These are phyloP conservation scores for Saccharum spontaneum DNA, from an alignment of 176 grass and related monocot species.

Conservation along the genomic window DNA sequence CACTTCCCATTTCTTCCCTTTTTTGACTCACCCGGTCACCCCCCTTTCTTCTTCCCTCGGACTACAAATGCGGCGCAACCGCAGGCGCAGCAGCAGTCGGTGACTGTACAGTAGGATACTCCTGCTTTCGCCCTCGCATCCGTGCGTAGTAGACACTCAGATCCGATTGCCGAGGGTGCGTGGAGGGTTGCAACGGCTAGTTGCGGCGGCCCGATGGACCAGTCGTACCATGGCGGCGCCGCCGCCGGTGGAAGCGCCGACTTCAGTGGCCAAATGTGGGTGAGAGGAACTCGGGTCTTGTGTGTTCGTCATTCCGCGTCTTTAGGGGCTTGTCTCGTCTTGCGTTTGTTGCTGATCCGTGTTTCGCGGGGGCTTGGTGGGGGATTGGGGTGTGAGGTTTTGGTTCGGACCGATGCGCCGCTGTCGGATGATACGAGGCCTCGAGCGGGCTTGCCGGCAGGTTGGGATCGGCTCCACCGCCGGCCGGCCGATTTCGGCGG, in stretches of 20 bases:
- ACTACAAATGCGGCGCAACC: conserved; percentile 57
- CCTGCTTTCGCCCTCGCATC: not conserved
- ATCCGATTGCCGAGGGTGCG: not conserved
- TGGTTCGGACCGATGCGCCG: not conserved
- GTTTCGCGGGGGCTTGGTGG: not conserved
- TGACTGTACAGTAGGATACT: not conserved
- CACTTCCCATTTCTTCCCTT: not conserved
- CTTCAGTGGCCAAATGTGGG: conserved; percentile 38
- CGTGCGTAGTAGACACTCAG: not conserved
- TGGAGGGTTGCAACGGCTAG: conserved; percentile 48
- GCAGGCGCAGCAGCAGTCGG: not conserved
- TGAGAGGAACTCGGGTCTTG: not conserved
- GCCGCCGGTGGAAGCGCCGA: not conserved
- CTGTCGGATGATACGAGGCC: not conserved
- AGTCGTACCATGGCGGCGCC: not conserved
- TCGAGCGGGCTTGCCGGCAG: not conserved
- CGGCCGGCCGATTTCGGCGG: not conserved
- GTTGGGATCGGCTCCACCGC: not conserved
- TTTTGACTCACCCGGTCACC: not conserved
- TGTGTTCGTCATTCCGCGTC: not conserved
- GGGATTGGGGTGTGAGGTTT: not conserved
- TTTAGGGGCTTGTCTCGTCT: not conserved
- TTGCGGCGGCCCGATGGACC: conserved; percentile 19
- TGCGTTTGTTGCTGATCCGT: not conserved
- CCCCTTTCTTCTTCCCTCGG: not conserved